phyloP scores from a whole-genome alignment of 495 filamentous ascomycete species.

The Aspergillus kassunensis region DNA sequence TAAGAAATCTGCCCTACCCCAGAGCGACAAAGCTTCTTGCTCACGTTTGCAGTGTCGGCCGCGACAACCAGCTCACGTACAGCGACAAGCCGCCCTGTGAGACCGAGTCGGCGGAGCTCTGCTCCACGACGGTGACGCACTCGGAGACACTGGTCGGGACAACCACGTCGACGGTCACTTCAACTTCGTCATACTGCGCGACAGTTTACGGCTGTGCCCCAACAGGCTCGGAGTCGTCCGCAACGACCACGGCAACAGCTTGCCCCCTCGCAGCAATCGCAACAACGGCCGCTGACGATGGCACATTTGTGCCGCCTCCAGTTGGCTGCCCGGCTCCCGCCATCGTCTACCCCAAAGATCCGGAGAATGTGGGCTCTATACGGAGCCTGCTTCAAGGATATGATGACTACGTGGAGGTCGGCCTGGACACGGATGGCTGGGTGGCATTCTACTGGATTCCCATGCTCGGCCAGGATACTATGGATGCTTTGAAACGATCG shows the following conservation, averaged over 20 bases:
- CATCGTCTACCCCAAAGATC: background rate
- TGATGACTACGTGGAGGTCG: background rate
- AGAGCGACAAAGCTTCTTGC: background rate
- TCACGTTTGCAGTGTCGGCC: background rate
- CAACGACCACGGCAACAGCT: background rate
- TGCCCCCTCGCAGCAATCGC: background rate
- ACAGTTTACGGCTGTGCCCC: background rate
- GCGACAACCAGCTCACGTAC: background rate
- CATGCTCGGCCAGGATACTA: background rate
- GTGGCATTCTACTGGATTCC: background rate
- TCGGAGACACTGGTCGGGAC: background rate
- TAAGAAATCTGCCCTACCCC: background rate
- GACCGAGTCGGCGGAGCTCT: background rate
- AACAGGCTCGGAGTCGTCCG: background rate
- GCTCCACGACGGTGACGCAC: conserved; percentile 1
- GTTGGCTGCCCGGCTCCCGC: background rate
- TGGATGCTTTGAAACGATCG: background rate
- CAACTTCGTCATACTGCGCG: background rate
- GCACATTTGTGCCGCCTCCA: background rate
- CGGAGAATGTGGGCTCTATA: background rate
- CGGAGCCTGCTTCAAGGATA: background rate
- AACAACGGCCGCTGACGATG: background rate
- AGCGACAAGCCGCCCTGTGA: conserved; percentile 2
- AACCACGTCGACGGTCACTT: background rate
- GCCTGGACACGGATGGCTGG: background rate